Percentiles rank a stretch among this genome's conserved stretches.
Evolutionary conservation across 164 flowering plant genomes (phyloP).

Genomic region (Chimonanthus praecox): DNA sequence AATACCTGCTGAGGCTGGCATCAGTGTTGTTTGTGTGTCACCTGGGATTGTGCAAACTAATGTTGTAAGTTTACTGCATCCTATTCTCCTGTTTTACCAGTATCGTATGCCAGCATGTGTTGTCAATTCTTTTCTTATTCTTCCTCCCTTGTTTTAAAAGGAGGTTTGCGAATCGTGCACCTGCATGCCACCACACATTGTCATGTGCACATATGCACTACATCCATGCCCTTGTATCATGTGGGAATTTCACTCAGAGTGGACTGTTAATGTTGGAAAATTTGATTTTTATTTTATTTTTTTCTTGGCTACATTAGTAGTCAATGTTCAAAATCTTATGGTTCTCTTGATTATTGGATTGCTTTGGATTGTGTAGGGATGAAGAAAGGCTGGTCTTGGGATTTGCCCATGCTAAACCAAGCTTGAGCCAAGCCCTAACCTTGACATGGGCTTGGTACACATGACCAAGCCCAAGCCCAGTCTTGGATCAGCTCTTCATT

Average conservation of each 20-base stretch:
- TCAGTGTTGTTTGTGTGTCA: constrained; percentile 77
- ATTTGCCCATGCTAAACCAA: no score
- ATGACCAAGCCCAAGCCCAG: no score
- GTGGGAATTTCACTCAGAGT: neutral
- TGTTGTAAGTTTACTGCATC: constrained; percentile 60
- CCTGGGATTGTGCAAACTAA: constrained; percentile 94
- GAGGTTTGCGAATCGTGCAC: neutral
- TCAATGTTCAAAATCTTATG: neutral
- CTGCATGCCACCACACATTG: neutral
- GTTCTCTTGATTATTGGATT: neutral
- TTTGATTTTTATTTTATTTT: no score
- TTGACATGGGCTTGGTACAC: no score
- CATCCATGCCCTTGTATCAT: neutral
- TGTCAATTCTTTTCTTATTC: neutral
- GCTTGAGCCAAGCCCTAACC: no score
- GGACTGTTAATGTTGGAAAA: neutral
- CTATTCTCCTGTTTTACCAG: neutral
- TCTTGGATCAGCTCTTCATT: no score
- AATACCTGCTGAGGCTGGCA: constrained; percentile 88
- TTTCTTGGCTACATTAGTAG: no score
- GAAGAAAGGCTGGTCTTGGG: no score
- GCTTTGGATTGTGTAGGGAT: neutral
- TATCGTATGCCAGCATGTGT: neutral
- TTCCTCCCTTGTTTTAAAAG: neutral
- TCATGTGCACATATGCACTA: neutral